Evolutionary conservation across 129 eudicot genomes (phyloP).

Genomic region (Saussurea involucrata): DNA sequence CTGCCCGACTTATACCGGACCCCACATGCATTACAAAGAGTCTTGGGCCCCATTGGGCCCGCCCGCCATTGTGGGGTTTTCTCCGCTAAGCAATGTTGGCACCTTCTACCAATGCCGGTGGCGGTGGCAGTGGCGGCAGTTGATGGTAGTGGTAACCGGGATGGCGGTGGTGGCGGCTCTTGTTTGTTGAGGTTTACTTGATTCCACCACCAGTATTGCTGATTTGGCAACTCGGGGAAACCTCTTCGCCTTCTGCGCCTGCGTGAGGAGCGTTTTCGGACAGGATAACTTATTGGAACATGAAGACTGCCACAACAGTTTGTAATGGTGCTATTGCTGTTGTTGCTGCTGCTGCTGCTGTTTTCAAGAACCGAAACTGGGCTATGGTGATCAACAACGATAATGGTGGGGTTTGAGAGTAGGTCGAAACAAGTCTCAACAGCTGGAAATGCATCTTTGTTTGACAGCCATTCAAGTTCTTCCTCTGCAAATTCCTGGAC

Average conservation of each 20-base stretch:
- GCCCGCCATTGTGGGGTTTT: conserved; percentile 50
- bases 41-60: conserved; percentile 44
- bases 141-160: not conserved
- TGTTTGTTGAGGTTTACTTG: conserved; percentile 25
- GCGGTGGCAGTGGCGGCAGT: not conserved
- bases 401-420: conserved; percentile 25
- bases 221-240: conserved; percentile 29
- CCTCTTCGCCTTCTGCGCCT: conserved; percentile 32
- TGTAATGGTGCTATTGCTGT: conserved; percentile 34
- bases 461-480: conserved; percentile 77
- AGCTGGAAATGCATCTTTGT: conserved; percentile 74
- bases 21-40: conserved; percentile 57
- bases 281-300: conserved; percentile 46
- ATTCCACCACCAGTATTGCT: conserved; percentile 34
- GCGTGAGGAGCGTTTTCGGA: conserved; percentile 54
- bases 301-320: conserved; percentile 45
- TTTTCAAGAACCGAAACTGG: conserved; percentile 66
- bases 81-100: conserved; percentile 43
- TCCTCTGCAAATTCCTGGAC: conserved; percentile 63
- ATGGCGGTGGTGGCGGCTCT: not conserved
- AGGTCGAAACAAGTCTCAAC: conserved; percentile 49
- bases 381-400: conserved; percentile 36
- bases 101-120: conserved; percentile 39
- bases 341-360: conserved; percentile 36
- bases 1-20: conserved; percentile 46